These are phyloP conservation scores for Globisporangium heterothallicum DNA, from an alignment of 352 stramenopile species.

Conservation along the genomic window DNA sequence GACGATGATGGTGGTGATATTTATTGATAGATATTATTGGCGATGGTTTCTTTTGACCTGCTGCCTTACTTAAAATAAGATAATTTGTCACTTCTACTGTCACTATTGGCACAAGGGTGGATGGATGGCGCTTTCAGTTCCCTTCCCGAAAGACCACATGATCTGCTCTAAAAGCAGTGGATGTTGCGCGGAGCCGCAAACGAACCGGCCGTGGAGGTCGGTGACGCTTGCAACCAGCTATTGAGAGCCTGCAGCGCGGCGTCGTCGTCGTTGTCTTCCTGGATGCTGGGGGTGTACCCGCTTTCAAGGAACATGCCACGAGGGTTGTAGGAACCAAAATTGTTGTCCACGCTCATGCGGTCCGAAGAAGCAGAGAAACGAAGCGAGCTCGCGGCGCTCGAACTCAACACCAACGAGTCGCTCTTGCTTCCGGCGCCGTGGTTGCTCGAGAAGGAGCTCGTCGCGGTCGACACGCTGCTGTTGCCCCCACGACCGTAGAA, in stretches of 20 bases:
- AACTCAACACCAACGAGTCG: conserved; percentile 50
- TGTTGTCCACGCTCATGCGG: conserved; percentile 70
- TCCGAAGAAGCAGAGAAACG: conserved; percentile 43
- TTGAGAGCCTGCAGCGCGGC: conserved; percentile 46
- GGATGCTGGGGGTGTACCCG: conserved; percentile 51
- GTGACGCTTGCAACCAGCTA: conserved; percentile 57
- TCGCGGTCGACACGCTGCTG: conserved; percentile 15
- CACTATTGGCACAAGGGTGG: neutral
- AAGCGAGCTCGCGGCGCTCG: conserved; percentile 38
- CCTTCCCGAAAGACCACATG: neutral
- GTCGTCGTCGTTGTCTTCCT: conserved; percentile 55
- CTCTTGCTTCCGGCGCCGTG: conserved; percentile 20
- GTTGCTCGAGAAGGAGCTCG: conserved; percentile 19
- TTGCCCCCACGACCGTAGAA: conserved; percentile 49
- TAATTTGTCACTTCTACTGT: conserved; percentile 10
- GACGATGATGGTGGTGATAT: too few species aligned
- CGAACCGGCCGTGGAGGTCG: conserved; percentile 54
- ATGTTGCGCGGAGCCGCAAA: conserved; percentile 24
- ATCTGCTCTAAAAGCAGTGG: conserved; percentile 15
- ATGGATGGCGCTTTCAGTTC: conserved; percentile 8
- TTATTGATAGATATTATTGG: too few species aligned
- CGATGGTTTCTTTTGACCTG: neutral
- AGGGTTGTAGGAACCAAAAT: conserved; percentile 65
- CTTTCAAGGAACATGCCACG: conserved; percentile 35
- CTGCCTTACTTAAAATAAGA: conserved; percentile 7